A percentile compares a stretch with the other conserved stretches of the same genome.
These are phyloP conservation scores for Microcos paniculata DNA, from an alignment of 345 rosid species.

Conservation along the genomic window DNA sequence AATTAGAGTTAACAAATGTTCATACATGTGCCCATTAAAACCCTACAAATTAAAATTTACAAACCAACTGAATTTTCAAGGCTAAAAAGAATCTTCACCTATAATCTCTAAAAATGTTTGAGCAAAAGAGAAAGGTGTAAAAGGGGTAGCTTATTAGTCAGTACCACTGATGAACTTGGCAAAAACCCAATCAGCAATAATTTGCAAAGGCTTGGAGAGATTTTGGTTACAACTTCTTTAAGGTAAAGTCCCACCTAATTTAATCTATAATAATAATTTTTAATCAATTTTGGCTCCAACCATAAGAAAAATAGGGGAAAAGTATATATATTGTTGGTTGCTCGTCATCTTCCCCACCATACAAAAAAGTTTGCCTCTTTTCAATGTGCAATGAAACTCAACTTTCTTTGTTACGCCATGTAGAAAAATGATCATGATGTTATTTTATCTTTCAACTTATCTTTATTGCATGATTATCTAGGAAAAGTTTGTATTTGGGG, in stretches of 20 bases:
- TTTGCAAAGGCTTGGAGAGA: not conserved
- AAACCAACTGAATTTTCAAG: not conserved
- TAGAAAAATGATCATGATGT: not conserved
- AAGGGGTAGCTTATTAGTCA: not conserved
- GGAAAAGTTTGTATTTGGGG: not conserved
- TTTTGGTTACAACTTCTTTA: constrained; percentile 2
- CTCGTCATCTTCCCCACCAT: constrained; percentile 30
- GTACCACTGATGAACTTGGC: not conserved
- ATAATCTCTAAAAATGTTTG: not conserved
- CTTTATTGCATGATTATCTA: not conserved
- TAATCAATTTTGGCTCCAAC: not conserved
- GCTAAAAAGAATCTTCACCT: not conserved
- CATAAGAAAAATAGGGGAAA: constrained; percentile 5
- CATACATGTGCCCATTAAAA: not conserved
- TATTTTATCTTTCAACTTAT: not conserved
- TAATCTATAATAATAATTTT: not conserved
- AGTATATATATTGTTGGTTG: constrained; percentile 18
- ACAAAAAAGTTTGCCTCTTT: not conserved
- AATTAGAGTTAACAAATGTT: not conserved
- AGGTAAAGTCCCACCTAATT: constrained; percentile 13
- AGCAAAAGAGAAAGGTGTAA: no score
- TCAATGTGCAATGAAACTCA: not conserved
- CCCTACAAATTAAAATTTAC: not conserved
- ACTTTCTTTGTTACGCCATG: constrained; percentile 8
- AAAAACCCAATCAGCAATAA: not conserved